These are phyloP conservation scores for Xylaria grammica DNA, from an alignment of 495 filamentous ascomycete genomes.

Conservation along the genomic window DNA sequence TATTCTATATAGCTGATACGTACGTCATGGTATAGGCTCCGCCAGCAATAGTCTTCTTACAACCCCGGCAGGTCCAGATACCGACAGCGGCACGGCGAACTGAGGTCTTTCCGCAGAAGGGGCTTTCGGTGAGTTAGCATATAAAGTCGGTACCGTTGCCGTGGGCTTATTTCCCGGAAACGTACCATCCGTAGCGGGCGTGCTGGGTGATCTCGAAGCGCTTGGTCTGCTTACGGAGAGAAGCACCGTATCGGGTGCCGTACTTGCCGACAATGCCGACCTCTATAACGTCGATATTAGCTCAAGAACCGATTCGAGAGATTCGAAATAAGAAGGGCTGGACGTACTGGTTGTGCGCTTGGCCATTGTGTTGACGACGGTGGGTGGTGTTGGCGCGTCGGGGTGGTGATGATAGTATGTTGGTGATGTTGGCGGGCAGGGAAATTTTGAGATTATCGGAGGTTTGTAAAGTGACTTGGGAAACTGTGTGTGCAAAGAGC, in stretches of 20 bases:
- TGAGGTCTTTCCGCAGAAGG: conserved; percentile 94
- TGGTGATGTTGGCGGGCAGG: conserved; percentile 23
- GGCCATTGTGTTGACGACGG: conserved; percentile 26
- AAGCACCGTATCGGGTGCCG: conserved; percentile 84
- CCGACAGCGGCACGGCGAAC: conserved; percentile 92
- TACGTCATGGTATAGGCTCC: conserved; percentile 97
- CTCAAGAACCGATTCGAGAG: not conserved
- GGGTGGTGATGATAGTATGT: conserved; percentile 12
- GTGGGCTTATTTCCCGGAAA: conserved; percentile 46
- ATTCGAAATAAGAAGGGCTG: not conserved
- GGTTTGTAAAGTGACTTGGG: conserved; percentile 17
- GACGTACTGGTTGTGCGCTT: conserved; percentile 23
- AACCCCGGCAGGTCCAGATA: conserved; percentile 95
- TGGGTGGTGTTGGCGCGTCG: conserved; percentile 17
- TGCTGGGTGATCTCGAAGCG: conserved; percentile 99
- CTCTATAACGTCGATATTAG: conserved; percentile 18
- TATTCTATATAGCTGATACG: conserved; percentile 47
- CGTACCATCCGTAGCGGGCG: conserved; percentile 85
- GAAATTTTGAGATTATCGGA: conserved; percentile 21
- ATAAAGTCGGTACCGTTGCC: not conserved
- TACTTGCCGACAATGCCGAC: conserved; percentile 36
- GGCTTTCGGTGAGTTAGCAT: conserved; percentile 19
- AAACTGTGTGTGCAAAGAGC: conserved; percentile 22
- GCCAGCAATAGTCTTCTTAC: conserved; percentile 93
- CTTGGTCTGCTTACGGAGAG: conserved; percentile 99